phyloP scores from a whole-genome alignment of 352 stramenopile species.

The Pythium plurisporium region DNA sequence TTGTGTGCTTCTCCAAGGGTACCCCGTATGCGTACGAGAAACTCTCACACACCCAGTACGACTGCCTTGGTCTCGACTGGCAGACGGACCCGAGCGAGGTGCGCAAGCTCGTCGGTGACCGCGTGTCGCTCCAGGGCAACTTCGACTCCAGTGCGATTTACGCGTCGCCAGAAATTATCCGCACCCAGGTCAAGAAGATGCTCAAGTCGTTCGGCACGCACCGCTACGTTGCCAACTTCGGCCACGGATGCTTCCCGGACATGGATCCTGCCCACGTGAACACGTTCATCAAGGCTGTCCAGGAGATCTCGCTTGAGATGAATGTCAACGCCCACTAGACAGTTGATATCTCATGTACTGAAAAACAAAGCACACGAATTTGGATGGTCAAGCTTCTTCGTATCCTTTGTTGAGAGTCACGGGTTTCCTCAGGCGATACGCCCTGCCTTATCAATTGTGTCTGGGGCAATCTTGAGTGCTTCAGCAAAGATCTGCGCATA shows the following conservation, averaged over 20 bases:
- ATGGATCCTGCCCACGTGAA: slow-evolving; percentile 93
- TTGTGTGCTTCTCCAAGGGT: slow-evolving; percentile 85
- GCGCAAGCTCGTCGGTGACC: slow-evolving; percentile 70
- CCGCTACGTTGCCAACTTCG: slow-evolving; percentile 97
- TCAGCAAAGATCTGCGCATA: slow-evolving; percentile 52
- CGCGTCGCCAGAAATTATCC: slow-evolving; percentile 80
- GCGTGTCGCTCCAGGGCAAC: slow-evolving; percentile 90
- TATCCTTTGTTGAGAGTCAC: too few species aligned
- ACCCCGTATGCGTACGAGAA: slow-evolving; percentile 76
- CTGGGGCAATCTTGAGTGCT: slow-evolving; percentile 52
- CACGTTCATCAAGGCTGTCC: slow-evolving; percentile 95
- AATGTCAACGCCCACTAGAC: slow-evolving; percentile 44
- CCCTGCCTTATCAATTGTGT: slow-evolving; percentile 8
- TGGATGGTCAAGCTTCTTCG: neutral
- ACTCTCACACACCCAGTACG: slow-evolving; percentile 84
- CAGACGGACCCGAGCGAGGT: slow-evolving; percentile 90
- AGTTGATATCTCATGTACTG: neutral
- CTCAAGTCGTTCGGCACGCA: slow-evolving; percentile 92
- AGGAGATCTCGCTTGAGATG: slow-evolving; percentile 90
- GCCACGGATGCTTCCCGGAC: slow-evolving; percentile 95
- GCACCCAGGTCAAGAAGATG: slow-evolving; percentile 90
- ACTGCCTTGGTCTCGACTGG: slow-evolving; percentile 93
- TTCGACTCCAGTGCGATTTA: slow-evolving; percentile 90
- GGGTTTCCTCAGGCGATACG: slow-evolving; percentile 28
- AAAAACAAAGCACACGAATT: neutral